Conservation (phyloP, 1,284 basidiomycete genomes). For the Xerocomus nothofagi region DNA sequence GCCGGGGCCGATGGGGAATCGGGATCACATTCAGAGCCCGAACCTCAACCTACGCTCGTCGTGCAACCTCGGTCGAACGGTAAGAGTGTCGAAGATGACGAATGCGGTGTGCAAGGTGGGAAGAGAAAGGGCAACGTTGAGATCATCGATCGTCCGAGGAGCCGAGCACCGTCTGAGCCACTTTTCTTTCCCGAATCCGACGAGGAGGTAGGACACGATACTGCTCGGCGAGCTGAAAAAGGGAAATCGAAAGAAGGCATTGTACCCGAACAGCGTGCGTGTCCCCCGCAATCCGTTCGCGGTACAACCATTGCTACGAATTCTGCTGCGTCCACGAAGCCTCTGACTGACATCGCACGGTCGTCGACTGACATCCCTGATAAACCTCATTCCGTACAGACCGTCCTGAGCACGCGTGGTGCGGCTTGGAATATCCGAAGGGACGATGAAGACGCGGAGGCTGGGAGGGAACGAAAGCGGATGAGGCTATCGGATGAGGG, state of each 20-base stretch:
- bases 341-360: neutral
- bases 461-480: slow-evolving; percentile 25
- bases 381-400: slow-evolving; percentile 40
- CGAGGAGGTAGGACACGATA: slow-evolving; percentile 4
- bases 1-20: neutral
- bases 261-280: neutral
- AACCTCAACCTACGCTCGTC: slow-evolving; percentile 30
- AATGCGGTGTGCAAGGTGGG: neutral
- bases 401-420: slow-evolving; percentile 46
- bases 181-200: slow-evolving; percentile 31
- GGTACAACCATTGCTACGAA: neutral
- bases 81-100: slow-evolving; percentile 1
- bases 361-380: neutral
- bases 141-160: slow-evolving; percentile 10
- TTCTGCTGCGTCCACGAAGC: neutral
- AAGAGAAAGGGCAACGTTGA: neutral
- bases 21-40: slow-evolving; percentile 11
- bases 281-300: neutral
- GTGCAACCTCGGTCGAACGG: slow-evolving; percentile 9
- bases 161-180: slow-evolving; percentile 21
- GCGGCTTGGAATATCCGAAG: slow-evolving; percentile 47
- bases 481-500: slow-evolving; percentile 15
- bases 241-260: neutral
- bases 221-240: neutral
- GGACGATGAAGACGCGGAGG: slow-evolving; percentile 22